Base-by-base conservation (phyloP, 2,329 filamentous ascomycete genomes). In the Penicillium sp. region DNA sequence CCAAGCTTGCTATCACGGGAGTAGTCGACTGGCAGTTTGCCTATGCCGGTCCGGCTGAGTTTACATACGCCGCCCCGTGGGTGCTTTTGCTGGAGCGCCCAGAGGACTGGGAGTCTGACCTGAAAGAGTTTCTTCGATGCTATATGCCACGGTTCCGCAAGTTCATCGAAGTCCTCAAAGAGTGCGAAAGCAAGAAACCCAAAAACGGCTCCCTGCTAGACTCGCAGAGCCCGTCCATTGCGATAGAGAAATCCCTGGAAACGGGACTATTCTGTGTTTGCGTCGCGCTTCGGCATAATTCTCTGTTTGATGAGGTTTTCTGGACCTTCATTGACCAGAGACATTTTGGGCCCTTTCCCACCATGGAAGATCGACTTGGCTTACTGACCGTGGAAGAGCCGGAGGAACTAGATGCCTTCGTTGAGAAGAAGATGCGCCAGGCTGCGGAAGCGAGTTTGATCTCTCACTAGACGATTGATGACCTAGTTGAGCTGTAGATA, bases 291-390 rank as follows among this genome's bases (percentile, higher is more conserved):
- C 64, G 68, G 19, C 65, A 70, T 41, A 67, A 66, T 58, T 69
- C 66, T 58, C 63, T 69, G 61, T 73, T 74, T 61, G 71, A 75
- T 66, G 69, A 71, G 38, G 70, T 73, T 48, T 74, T 73, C 57
- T 74, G 70, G 70, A 55, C 61, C 30, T 70, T 70, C 29, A 68
- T 75, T 51, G 68, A 75, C 64, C 56, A 47, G 51, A 66, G 52
- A 54, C 69, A 69, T 55, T 70, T 67, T 60, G 71, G 71, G 31
- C 56, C 58, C n/a, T 71, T 71, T 47, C 68, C 66, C 19, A 66
- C 66, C 8, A 62, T 70, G 35, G 64, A 73, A 46, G 68, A 71
- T 57, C 64, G 69, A 44, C 4, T 69, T 30, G 13, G 41, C 44
- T 53, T 71, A 11, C 52, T 75, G 21, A 70, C 64, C 52, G 57